phyloP scores from a whole-genome alignment of 2,329 filamentous ascomycete species.

The Acarospora socialis region DNA sequence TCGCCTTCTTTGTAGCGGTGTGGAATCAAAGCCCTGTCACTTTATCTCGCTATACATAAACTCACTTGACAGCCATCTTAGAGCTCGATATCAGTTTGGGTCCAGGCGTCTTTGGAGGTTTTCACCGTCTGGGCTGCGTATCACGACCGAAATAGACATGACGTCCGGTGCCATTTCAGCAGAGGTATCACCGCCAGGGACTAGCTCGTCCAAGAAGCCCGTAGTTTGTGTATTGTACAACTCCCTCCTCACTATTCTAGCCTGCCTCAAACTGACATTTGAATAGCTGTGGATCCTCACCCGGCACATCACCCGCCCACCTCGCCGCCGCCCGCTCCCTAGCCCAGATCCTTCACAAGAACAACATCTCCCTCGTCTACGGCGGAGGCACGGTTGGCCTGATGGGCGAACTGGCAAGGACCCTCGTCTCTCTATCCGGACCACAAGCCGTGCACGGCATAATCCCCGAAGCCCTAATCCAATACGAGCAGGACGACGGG shows the following conservation, averaged over 20 bases:
- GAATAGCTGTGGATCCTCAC: slow-evolving; percentile 61
- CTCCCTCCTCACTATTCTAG: slow-evolving; percentile 1
- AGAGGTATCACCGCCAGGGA: slow-evolving; percentile 9
- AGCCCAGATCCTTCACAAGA: slow-evolving; percentile 56
- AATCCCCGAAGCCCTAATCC: slow-evolving; percentile 74
- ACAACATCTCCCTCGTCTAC: slow-evolving; percentile 77
- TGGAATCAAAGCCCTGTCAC: too few relatives aligned
- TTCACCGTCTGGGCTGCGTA: too few relatives aligned
- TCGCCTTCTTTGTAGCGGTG: too few relatives aligned
- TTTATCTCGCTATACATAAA: too few relatives aligned
- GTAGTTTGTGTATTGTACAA: slow-evolving; percentile 78
- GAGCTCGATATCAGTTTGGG: too few relatives aligned
- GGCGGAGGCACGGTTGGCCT: slow-evolving; percentile 87
- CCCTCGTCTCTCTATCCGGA: slow-evolving; percentile 69
- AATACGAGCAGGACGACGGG: slow-evolving; percentile 52
- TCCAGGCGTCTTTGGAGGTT: too few relatives aligned
- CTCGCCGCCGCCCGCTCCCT: slow-evolving; percentile 64
- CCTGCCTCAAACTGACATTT: slow-evolving; percentile 9
- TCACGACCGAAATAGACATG: too few relatives aligned
- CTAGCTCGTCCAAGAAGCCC: slow-evolving; percentile 28
- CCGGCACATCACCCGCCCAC: slow-evolving; percentile 59
- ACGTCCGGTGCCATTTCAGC: slow-evolving; percentile 4
- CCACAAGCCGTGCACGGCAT: slow-evolving; percentile 79
- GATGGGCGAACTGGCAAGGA: slow-evolving; percentile 87
- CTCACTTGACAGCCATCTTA: too few relatives aligned